Conservation (phyloP, 108 stramenopile genomes). For the Aurantiochytrium sp. region DNA sequence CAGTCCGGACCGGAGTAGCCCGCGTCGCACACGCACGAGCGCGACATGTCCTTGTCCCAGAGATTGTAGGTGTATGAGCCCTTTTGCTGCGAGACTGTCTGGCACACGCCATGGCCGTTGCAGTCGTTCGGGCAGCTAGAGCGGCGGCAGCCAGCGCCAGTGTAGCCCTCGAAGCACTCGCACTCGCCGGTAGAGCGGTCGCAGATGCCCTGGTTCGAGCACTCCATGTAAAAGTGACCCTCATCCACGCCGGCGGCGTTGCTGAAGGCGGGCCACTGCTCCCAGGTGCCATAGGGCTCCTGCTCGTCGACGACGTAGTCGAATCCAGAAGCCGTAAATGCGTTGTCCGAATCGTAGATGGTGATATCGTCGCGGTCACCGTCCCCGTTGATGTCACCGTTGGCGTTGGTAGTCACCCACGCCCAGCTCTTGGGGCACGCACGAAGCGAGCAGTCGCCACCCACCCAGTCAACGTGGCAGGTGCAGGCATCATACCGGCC, state of each 20-base stretch:
- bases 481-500: slow-evolving; percentile 59
- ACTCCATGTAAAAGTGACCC: slow-evolving; percentile 65
- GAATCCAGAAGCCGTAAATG: background rate
- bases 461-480: slow-evolving; percentile 69
- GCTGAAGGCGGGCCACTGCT: background rate
- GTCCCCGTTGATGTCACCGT: slow-evolving; percentile 19
- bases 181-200: slow-evolving; percentile 62
- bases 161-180: slow-evolving; percentile 70
- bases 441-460: slow-evolving; percentile 67
- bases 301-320: background rate
- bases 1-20: slow-evolving; percentile 50
- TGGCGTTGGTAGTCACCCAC: background rate
- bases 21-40: slow-evolving; percentile 54
- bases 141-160: slow-evolving; percentile 68
- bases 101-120: slow-evolving; percentile 58
- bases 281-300: background rate
- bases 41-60: slow-evolving; percentile 53
- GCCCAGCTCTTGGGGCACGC: slow-evolving; percentile 40
- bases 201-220: slow-evolving; percentile 72
- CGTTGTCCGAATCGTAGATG: slow-evolving; percentile 16
- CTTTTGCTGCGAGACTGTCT: slow-evolving; percentile 8
- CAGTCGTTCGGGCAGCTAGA: slow-evolving; percentile 63
- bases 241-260: background rate
- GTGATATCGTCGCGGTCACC: slow-evolving; percentile 24
- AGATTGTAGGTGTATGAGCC: slow-evolving; percentile 37